Conservation (phyloP, 2,329 filamentous ascomycete species). For the Hymenoscyphus albidus region DNA sequence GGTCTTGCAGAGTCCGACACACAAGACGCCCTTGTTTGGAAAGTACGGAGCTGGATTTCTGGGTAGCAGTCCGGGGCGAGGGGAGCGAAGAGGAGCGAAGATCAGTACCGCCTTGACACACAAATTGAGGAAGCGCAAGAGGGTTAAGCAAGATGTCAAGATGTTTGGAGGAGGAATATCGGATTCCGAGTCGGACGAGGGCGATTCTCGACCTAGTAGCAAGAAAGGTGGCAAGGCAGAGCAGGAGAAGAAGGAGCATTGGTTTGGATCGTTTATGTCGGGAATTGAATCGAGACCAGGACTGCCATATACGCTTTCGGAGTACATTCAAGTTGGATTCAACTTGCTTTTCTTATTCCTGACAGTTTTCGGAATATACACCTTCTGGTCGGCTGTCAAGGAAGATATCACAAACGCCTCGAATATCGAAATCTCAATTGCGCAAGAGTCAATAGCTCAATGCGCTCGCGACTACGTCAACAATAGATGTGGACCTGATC, state of each 20-base stretch:
- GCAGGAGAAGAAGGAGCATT: slow-evolving; percentile 29
- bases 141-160: slow-evolving; percentile 41
- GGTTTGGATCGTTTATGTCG: slow-evolving; percentile 50
- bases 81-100: slow-evolving; percentile 56
- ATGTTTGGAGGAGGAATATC: slow-evolving; percentile 37
- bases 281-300: slow-evolving; percentile 63
- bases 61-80: slow-evolving; percentile 52
- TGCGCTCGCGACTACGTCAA: slow-evolving; percentile 71
- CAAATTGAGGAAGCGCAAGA: slow-evolving; percentile 46
- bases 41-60: slow-evolving; percentile 41
- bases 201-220: slow-evolving; percentile 36
- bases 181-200: slow-evolving; percentile 33
- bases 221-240: slow-evolving; percentile 37
- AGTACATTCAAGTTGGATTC: slow-evolving; percentile 58
- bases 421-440: slow-evolving; percentile 57
- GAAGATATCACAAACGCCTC: slow-evolving; percentile 46
- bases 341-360: slow-evolving; percentile 46
- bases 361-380: slow-evolving; percentile 37
- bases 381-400: slow-evolving; percentile 31
- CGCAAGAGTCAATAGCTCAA: slow-evolving; percentile 74
- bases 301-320: slow-evolving; percentile 61
- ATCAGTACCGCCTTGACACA: slow-evolving; percentile 46
- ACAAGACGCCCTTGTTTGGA: slow-evolving; percentile 41
- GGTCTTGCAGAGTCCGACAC: slow-evolving; percentile 44
- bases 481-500: slow-evolving; percentile 69